Base-by-base conservation (phyloP, 306 rosid species). In the Fagus sylvatica region DNA sequence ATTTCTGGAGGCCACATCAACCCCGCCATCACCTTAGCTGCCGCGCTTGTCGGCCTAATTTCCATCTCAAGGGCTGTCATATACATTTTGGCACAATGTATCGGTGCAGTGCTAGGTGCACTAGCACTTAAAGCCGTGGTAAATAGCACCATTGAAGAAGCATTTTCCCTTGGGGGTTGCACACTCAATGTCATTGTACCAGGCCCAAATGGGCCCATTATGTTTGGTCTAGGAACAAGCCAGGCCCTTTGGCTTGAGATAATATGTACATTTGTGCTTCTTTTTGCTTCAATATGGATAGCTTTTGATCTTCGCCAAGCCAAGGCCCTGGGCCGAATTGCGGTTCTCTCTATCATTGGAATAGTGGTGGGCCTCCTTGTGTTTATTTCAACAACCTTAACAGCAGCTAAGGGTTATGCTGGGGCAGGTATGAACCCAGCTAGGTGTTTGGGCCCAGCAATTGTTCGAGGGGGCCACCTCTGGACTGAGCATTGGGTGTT, bases 81-180 rank as follows among this genome's bases (percentile, higher is more conserved):
- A 5, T 85, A 85, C 79, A 81, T 81, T 43, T 71, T 85, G 42
- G 79, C 83, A 10, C 85, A 78, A 37, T 85, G 88, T 5, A 49
- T 10, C 0, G 81, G 88, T 15, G 83, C 73, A 0, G 37, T 85
- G 16, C 36, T 81, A 2, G 88, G 88, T n/a, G 85, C 85, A 12
- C 78, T 85, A 6, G 88, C 88, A 7, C 84, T 85, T 36, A 85
- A 81, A 74, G 83, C 83, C 12, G 85, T 85, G 61, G 65, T 81
- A 9, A 78, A 32, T 76, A 74, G 64, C 66, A 69, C 55, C 73
- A 72, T 78, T 10, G 83, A 78, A 43, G 71, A 72, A 0, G 17
- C 70, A 2, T 85, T 74, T 72, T 81, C 88, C 1, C 83, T 85
- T n/a, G 88, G 88, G 48, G 88, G 88, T 9, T 85, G 88, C 65